Percentiles rank a stretch among this genome's conserved stretches.
phyloP scores from a whole-genome alignment of 768 basidiomycete genomes.

The Lactifluus pinguis region DNA sequence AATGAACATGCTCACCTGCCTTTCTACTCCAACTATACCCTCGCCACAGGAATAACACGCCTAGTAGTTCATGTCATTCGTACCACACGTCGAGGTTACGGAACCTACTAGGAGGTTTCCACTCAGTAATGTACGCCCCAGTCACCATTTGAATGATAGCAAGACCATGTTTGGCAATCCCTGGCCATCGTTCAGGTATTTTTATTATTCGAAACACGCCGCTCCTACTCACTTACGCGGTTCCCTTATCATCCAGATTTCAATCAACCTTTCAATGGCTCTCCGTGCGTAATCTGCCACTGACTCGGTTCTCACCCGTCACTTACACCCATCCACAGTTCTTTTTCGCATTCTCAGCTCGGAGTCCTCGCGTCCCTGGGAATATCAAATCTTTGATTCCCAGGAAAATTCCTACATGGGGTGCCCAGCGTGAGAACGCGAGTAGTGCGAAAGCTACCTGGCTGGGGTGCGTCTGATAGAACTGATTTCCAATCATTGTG shows the following conservation, averaged over 20 bases:
- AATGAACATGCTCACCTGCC: no score
- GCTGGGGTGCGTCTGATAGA: conserved; percentile 12
- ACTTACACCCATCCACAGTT: conserved; percentile 8
- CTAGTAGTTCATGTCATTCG: not conserved
- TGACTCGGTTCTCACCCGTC: not conserved
- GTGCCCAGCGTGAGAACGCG: conserved; percentile 2
- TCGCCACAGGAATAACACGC: not conserved
- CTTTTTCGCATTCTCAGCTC: not conserved
- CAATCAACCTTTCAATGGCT: conserved; percentile 14
- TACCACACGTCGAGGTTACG: conserved; percentile 12
- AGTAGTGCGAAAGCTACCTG: conserved; percentile 14
- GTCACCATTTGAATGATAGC: conserved; percentile 11
- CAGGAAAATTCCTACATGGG: conserved; percentile 11
- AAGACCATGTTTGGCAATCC: conserved; percentile 15
- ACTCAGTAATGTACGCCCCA: not conserved
- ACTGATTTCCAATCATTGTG: not conserved
- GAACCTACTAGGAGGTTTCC: conserved; percentile 15
- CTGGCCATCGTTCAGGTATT: conserved; percentile 19
- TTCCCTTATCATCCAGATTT: not conserved
- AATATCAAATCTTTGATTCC: conserved; percentile 18
- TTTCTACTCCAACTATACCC: no score
- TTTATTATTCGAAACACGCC: not conserved
- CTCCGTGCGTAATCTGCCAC: conserved; percentile 2
- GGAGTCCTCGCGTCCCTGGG: conserved; percentile 5
- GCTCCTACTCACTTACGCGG: not conserved